Conservation (phyloP, 2,329 filamentous ascomycete genomes). For the Madurella fahalii region DNA sequence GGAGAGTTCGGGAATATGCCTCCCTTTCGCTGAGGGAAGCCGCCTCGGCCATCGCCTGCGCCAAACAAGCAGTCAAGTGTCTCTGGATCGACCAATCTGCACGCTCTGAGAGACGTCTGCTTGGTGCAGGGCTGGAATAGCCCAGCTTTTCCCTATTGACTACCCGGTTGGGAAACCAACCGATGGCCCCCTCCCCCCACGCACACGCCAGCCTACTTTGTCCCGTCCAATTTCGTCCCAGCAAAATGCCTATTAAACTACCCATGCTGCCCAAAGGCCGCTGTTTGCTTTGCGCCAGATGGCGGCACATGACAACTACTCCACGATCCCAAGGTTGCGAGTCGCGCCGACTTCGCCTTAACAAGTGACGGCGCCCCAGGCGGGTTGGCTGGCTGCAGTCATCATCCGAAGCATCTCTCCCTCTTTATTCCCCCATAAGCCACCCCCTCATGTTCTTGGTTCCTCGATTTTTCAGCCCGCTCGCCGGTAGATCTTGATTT, state of each 20-base stretch:
- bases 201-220: not conserved
- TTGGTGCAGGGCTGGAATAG: not conserved
- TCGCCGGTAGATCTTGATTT: conserved; percentile 19
- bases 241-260: too few species aligned
- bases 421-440: conserved; percentile 10
- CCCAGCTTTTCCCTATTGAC: not conserved
- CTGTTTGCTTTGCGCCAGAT: conserved; percentile 12
- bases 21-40: not conserved
- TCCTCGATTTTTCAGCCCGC: conserved; percentile 4
- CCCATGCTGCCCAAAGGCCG: not conserved
- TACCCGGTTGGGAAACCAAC: not conserved
- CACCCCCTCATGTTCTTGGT: conserved; percentile 16
- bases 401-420: conserved; percentile 6
- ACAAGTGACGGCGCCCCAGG: not conserved
- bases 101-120: too few species aligned
- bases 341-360: not conserved
- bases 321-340: not conserved
- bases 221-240: not conserved
- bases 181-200: not conserved
- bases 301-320: conserved; percentile 3
- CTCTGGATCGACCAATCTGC: too few species aligned
- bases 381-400: conserved; percentile 9
- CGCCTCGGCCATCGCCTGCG: not conserved
- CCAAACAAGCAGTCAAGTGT: not conserved
- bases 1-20: not conserved